Percentiles rank a stretch among this genome's conserved stretches.
Conservation (phyloP, 768 basidiomycete species). For the Mycena indigotica region DNA sequence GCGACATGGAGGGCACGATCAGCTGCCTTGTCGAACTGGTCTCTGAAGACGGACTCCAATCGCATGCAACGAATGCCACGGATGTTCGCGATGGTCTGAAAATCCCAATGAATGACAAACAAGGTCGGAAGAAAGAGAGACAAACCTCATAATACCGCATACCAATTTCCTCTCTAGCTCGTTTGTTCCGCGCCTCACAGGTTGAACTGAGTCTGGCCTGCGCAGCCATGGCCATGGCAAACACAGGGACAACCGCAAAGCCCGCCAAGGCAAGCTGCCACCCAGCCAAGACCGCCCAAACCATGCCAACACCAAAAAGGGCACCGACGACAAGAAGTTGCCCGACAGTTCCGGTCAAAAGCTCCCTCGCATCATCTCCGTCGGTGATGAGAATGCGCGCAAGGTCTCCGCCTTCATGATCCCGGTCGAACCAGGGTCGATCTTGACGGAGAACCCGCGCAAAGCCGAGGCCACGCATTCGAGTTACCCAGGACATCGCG, state of each 20-base stretch:
- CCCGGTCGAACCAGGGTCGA: constrained; percentile 81
- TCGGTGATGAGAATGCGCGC: constrained; percentile 85
- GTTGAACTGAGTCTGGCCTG: constrained; percentile 73
- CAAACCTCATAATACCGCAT: constrained; percentile 83
- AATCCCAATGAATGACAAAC: constrained; percentile 4
- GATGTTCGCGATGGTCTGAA: constrained; percentile 76
- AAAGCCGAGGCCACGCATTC: constrained; percentile 60
- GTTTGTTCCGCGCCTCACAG: constrained; percentile 80
- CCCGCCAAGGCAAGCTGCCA: constrained; percentile 96
- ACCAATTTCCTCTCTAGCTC: constrained; percentile 82
- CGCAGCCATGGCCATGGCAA: constrained; percentile 70
- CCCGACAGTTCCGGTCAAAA: constrained; percentile 72
- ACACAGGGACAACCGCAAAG: constrained; percentile 83
- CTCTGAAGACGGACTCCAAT: constrained; percentile 69
- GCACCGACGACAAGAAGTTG: constrained; percentile 72
- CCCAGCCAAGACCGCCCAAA: constrained; percentile 86
- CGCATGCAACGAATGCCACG: constrained; percentile 88
- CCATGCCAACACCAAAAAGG: constrained; percentile 82
- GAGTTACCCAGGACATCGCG: constrained; percentile 74
- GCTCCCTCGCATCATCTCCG: constrained; percentile 79
- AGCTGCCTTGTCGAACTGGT: constrained; percentile 67
- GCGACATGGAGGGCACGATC: constrained; percentile 66
- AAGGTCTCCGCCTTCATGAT: constrained; percentile 56
- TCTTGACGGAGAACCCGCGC: constrained; percentile 72
- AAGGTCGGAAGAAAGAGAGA: constrained; percentile 18